These are phyloP conservation scores for Raphanus hybrid DNA, from an alignment of 441 rosid species.

Conservation along the genomic window DNA sequence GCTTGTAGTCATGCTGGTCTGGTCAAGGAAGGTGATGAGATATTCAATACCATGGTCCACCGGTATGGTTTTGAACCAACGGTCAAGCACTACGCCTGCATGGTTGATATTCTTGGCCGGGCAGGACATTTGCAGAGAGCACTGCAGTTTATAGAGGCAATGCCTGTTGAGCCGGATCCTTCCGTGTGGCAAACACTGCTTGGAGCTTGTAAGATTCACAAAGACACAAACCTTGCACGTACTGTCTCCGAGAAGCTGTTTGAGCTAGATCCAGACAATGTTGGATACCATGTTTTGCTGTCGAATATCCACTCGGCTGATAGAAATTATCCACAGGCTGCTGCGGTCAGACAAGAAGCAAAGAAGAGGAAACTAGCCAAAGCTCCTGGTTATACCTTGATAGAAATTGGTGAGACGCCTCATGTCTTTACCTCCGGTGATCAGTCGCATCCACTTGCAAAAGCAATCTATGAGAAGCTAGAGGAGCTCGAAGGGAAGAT, in stretches of 20 bases:
- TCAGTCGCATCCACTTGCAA: slow-evolving; percentile 66
- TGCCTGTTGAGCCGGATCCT: slow-evolving; percentile 66
- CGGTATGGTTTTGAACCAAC: slow-evolving; percentile 60
- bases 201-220: slow-evolving; percentile 88
- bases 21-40: slow-evolving; percentile 69
- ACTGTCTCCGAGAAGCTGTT: slow-evolving; percentile 67
- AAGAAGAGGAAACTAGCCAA: slow-evolving; percentile 63
- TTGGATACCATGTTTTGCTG: slow-evolving; percentile 70
- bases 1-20: slow-evolving; percentile 90
- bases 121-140: slow-evolving; percentile 76
- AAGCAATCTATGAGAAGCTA: slow-evolving; percentile 62
- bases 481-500: slow-evolving; percentile 68
- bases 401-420: slow-evolving; percentile 67
- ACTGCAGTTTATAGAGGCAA: slow-evolving; percentile 59
- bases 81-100: slow-evolving; percentile 75
- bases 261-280: slow-evolving; percentile 68
- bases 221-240: slow-evolving; percentile 62
- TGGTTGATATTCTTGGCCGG: slow-evolving; percentile 82
- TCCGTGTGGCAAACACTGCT: slow-evolving; percentile 74
- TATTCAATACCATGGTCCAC: slow-evolving; percentile 67
- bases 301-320: slow-evolving; percentile 77
- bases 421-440: slow-evolving; percentile 80
- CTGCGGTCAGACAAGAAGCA: slow-evolving; percentile 64
- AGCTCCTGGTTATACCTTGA: slow-evolving; percentile 80
- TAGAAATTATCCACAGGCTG: slow-evolving; percentile 70